phyloP scores from a whole-genome alignment of 2,329 filamentous ascomycete species.

The Claviceps quebecensis region DNA sequence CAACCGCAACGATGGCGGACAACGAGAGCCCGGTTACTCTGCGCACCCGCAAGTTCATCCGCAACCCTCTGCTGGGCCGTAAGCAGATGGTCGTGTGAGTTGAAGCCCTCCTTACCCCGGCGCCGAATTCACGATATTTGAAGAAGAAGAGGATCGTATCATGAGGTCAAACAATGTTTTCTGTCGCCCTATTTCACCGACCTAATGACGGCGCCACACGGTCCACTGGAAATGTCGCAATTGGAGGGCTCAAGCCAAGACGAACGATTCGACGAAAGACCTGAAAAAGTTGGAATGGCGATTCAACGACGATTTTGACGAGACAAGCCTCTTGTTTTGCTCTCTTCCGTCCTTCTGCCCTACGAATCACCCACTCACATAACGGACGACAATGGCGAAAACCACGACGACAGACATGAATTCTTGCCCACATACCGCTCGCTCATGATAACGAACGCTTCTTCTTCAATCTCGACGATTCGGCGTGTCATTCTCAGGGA shows the following conservation, averaged over 20 bases:
- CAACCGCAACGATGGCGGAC: conserved; percentile 72
- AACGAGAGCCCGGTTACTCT: conserved; percentile 63
- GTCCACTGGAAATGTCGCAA: background rate
- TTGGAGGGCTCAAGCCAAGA: background rate
- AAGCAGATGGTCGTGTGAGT: conserved; percentile 99
- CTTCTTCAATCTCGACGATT: background rate
- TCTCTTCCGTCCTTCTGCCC: too few relatives aligned
- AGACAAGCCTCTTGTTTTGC: background rate
- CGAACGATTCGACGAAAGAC: background rate
- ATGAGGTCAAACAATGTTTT: background rate
- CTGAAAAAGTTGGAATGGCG: background rate
- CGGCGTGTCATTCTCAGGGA: background rate
- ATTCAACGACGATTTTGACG: background rate
- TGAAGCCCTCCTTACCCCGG: conserved; percentile 4
- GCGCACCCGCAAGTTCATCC: conserved; percentile 99
- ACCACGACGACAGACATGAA: background rate
- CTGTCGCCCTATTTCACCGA: background rate
- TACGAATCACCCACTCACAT: too few relatives aligned
- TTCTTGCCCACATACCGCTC: background rate
- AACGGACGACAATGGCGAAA: background rate
- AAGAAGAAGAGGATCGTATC: conserved; percentile 1
- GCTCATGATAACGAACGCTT: conserved; percentile 4
- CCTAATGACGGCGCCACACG: background rate
- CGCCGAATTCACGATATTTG: conserved; percentile 1
- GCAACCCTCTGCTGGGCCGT: conserved; percentile 95